Conservation (phyloP, 805 yeast genomes). For the Myxozyma vanderwaltii region DNA sequence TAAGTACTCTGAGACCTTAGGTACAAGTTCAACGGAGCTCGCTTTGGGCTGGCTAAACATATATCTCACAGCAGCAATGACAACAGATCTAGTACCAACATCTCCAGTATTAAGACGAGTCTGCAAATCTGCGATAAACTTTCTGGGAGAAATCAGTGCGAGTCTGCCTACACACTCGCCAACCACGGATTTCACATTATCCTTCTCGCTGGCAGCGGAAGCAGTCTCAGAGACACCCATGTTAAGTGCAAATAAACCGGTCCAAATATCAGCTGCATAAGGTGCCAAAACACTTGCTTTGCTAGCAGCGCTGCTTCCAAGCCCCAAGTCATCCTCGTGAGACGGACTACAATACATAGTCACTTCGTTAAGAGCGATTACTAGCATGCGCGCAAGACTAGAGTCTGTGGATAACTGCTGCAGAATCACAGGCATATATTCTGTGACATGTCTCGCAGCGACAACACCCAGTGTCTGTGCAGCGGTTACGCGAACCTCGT, state of each 20-base stretch:
- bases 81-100: constrained; percentile 36
- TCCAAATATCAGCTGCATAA: constrained; percentile 35
- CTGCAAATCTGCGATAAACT: constrained; percentile 41
- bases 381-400: constrained; percentile 34
- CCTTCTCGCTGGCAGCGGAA: constrained; percentile 20
- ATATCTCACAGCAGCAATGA: constrained; percentile 46
- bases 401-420: constrained; percentile 36
- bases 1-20: constrained; percentile 33
- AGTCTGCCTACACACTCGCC: constrained; percentile 32
- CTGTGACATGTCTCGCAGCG: constrained; percentile 46
- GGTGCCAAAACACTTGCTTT: constrained; percentile 15
- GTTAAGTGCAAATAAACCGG: constrained; percentile 26
- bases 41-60: constrained; percentile 42
- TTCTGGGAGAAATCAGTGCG: constrained; percentile 40
- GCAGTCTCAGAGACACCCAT: constrained; percentile 1
- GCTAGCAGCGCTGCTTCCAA: neutral
- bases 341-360: neutral
- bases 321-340: neutral
- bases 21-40: constrained; percentile 29
- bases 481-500: constrained; percentile 49
- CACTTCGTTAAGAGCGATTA: constrained; percentile 43
- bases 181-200: constrained; percentile 16
- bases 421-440: constrained; percentile 48
- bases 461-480: constrained; percentile 58
- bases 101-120: constrained; percentile 35